A percentile compares a stretch with the other conserved stretches of the same genome.
Conservation (phyloP, 2,329 filamentous ascomycete genomes). For the Myriosclerotinia curreyana region DNA sequence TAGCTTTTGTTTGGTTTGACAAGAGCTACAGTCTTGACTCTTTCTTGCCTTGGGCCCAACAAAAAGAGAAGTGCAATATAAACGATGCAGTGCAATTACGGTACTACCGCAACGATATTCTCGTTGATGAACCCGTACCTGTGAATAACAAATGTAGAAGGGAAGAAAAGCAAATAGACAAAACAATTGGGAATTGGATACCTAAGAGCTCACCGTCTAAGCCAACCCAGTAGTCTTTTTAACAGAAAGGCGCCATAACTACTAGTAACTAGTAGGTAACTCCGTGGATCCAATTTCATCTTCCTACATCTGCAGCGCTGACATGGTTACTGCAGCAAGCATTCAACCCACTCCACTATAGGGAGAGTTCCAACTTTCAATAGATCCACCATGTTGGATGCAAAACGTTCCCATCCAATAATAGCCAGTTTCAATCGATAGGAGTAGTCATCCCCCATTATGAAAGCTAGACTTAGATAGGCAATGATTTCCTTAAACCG, state of each 20-base stretch:
- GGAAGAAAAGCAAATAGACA: neutral
- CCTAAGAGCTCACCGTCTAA: conserved; percentile 4
- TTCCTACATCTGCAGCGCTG: neutral
- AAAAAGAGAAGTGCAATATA: neutral
- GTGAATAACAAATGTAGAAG: neutral
- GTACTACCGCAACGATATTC: conserved; percentile 1
- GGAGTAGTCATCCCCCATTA: neutral
- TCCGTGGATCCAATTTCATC: neutral
- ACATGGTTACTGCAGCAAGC: neutral
- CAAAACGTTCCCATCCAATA: neutral
- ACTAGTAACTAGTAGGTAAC: neutral
- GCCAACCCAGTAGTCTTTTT: neutral
- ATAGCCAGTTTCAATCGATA: neutral
- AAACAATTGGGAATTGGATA: neutral
- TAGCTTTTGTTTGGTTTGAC: neutral
- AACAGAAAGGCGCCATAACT: neutral
- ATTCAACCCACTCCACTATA: conserved; percentile 1
- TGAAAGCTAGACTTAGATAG: neutral
- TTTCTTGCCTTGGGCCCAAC: neutral
- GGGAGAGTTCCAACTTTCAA: neutral
- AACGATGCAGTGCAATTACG: neutral
- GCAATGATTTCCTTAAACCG: neutral
- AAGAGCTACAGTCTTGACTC: conserved; percentile 1
- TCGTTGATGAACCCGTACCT: neutral
- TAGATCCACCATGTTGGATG: neutral